A percentile compares a stretch with the other conserved stretches of the same genome.
phyloP scores from a whole-genome alignment of 2,329 filamentous ascomycete species.

The Trichophyton verrucosum region DNA sequence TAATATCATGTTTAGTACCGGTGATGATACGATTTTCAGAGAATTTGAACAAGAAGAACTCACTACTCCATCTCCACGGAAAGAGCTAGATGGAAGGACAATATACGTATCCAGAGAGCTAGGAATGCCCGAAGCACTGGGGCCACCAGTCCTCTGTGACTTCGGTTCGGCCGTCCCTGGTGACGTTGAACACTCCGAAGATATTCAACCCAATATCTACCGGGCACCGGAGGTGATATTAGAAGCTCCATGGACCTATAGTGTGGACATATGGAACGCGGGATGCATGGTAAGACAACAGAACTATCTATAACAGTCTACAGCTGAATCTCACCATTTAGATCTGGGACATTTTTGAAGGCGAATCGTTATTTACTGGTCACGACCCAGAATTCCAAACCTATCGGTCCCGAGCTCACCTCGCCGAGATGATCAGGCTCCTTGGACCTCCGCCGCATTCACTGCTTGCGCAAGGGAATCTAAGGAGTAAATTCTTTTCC shows the following conservation, averaged over 20 bases:
- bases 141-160: slow-evolving; percentile 19
- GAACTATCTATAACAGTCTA: background rate
- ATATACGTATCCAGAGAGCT: slow-evolving; percentile 20
- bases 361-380: slow-evolving; percentile 33
- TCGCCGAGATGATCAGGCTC: slow-evolving; percentile 38
- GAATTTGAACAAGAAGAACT: slow-evolving; percentile 18
- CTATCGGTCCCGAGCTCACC: slow-evolving; percentile 36
- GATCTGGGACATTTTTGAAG: slow-evolving; percentile 42
- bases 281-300: slow-evolving; percentile 25
- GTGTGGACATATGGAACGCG: slow-evolving; percentile 42
- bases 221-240: slow-evolving; percentile 38
- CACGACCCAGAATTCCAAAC: slow-evolving; percentile 27
- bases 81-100: slow-evolving; percentile 14
- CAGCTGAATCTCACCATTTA: slow-evolving; percentile 15
- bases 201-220: slow-evolving; percentile 23
- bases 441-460: slow-evolving; percentile 33
- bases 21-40: slow-evolving; percentile 18
- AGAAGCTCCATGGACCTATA: slow-evolving; percentile 34
- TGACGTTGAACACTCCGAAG: slow-evolving; percentile 4
- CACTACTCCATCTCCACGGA: slow-evolving; percentile 15
- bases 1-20: slow-evolving; percentile 20
- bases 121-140: slow-evolving; percentile 15
- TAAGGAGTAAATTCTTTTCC: slow-evolving; percentile 30
- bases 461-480: slow-evolving; percentile 24
- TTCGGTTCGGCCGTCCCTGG: slow-evolving; percentile 15